Conservation (phyloP, 345 rosid species). For the Populus nigra region DNA sequence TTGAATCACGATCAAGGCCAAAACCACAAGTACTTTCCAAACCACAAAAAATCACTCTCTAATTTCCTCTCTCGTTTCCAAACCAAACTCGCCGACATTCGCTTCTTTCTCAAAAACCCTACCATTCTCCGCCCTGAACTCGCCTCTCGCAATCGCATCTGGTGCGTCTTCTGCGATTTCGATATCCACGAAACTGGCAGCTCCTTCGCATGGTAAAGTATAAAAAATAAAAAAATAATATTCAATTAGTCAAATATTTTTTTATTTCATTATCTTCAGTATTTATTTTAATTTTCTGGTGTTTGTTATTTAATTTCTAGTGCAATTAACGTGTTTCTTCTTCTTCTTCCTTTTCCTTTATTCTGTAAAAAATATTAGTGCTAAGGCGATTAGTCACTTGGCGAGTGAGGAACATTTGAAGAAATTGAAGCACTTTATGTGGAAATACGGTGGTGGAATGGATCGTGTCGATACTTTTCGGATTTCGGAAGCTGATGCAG, state of each 20-base stretch:
- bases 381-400: constrained; percentile 67
- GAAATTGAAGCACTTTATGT: constrained; percentile 73
- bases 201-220: constrained; percentile 64
- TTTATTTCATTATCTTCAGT: not conserved
- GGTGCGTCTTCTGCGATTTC: constrained; percentile 83
- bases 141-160: constrained; percentile 57
- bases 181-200: constrained; percentile 61
- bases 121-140: constrained; percentile 47
- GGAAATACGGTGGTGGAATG: constrained; percentile 68
- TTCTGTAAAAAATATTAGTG: constrained; percentile 23
- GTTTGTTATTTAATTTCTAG: not conserved
- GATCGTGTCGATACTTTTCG: constrained; percentile 52
- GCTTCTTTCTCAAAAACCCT: constrained; percentile 67
- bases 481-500: constrained; percentile 49
- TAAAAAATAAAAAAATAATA: not conserved
- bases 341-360: not conserved
- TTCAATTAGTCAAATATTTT: not conserved
- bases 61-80: constrained; percentile 58
- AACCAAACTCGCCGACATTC: constrained; percentile 52
- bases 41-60: constrained; percentile 59
- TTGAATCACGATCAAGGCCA: constrained; percentile 68
- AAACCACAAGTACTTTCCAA: constrained; percentile 75
- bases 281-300: too few species aligned
- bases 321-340: not conserved
- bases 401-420: constrained; percentile 64